Evolutionary conservation across 2,329 filamentous ascomycete species (phyloP).

Genomic region (Ustilaginoidea virens): DNA sequence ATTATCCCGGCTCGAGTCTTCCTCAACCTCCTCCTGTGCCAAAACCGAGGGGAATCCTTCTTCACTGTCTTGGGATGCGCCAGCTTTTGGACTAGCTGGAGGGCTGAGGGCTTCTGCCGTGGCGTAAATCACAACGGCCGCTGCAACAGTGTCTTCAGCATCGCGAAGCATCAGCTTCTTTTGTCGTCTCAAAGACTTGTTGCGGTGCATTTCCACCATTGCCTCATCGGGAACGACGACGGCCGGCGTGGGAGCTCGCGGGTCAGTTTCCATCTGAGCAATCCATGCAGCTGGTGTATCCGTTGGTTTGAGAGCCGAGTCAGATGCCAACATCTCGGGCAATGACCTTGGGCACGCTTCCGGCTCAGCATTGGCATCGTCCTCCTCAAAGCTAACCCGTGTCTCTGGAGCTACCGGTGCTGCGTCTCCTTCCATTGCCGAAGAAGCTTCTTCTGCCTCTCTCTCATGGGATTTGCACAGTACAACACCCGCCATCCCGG

Average conservation of each 20-base stretch:
- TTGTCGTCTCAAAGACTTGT: conserved; percentile 27
- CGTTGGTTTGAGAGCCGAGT: too few relatives aligned
- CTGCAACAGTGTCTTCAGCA: conserved; percentile 36
- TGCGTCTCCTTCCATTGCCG: too few relatives aligned
- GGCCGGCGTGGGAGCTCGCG: conserved; percentile 27
- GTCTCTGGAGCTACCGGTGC: too few relatives aligned
- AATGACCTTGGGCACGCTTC: too few relatives aligned
- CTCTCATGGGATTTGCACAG: too few relatives aligned
- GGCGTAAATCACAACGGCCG: conserved; percentile 38
- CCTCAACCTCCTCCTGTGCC: conserved; percentile 1
- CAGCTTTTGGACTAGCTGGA: conserved; percentile 16
- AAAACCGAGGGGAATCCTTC: conserved; percentile 9
- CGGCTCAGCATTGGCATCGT: too few relatives aligned
- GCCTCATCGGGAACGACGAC: conserved; percentile 28
- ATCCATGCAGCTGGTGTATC: neutral
- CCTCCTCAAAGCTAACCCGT: too few relatives aligned
- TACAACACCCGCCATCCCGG: too few relatives aligned
- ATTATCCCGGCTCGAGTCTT: conserved; percentile 22
- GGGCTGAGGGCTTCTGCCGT: conserved; percentile 31
- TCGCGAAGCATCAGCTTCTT: conserved; percentile 28
- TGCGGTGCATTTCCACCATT: conserved; percentile 23
- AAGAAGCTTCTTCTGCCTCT: too few relatives aligned
- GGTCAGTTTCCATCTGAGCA: conserved; percentile 6
- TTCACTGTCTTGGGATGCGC: conserved; percentile 9
- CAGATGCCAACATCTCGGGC: too few relatives aligned